A percentile compares a stretch with the other conserved stretches of the same genome.
These are phyloP conservation scores for Phyllosticta citrichinensis DNA, from an alignment of 2,329 filamentous ascomycete species.

Conservation along the genomic window DNA sequence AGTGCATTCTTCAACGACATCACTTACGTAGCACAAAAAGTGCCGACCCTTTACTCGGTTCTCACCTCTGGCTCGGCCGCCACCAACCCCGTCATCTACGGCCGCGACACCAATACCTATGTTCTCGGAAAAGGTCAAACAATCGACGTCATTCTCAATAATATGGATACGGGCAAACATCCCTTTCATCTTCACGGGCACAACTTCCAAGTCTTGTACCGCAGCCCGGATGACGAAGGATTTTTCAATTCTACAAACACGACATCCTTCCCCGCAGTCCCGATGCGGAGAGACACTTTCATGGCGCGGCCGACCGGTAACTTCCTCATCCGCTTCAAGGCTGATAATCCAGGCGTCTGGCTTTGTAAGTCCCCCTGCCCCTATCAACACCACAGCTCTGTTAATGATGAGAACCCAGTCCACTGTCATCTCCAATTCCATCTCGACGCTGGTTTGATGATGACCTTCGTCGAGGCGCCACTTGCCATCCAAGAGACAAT, in stretches of 20 bases:
- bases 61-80: conserved; percentile 47
- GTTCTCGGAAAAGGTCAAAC: conserved; percentile 21
- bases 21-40: conserved; percentile 55
- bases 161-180: conserved; percentile 20
- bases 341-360: conserved; percentile 36
- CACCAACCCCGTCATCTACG: conserved; percentile 53
- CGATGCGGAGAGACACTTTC: conserved; percentile 39
- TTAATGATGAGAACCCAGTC: too few species aligned
- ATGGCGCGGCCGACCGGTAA: conserved; percentile 39
- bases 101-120: conserved; percentile 30
- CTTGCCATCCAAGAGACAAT: conserved; percentile 48
- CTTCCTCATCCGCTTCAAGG: conserved; percentile 40
- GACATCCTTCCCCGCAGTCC: conserved; percentile 20
- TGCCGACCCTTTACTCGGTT: conserved; percentile 60
- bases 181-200: conserved; percentile 44
- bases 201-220: conserved; percentile 50
- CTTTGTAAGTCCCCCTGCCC: background rate
- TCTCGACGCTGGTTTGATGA: conserved; percentile 29
- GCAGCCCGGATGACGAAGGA: conserved; percentile 25
- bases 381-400: background rate
- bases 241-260: conserved; percentile 19
- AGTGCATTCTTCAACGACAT: conserved; percentile 39
- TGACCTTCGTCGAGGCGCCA: conserved; percentile 37
- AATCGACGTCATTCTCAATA: conserved; percentile 15
- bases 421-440: conserved; percentile 15